Conservation (phyloP, 208 protist genomes). For the Leishmania amazonensis region DNA sequence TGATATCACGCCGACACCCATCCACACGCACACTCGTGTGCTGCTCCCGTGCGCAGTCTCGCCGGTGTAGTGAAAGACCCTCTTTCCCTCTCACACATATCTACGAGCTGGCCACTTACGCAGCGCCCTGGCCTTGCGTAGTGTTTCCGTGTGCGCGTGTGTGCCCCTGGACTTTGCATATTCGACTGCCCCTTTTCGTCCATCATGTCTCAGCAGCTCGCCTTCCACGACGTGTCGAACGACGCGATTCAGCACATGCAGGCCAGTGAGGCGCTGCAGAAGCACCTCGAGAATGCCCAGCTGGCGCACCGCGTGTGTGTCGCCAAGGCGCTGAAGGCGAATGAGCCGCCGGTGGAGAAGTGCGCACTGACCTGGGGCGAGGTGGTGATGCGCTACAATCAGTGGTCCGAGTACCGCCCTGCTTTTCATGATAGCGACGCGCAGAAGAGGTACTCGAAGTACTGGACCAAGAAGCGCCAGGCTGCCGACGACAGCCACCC, state of each 20-base stretch:
- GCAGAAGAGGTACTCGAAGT: constrained; percentile 79
- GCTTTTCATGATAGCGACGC: constrained; percentile 78
- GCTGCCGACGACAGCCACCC: constrained; percentile 55
- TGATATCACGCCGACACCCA: not conserved
- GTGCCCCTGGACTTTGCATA: not conserved
- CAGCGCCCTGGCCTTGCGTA: not conserved
- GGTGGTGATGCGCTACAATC: constrained; percentile 86
- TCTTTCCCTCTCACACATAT: not conserved
- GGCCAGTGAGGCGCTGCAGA: constrained; percentile 83
- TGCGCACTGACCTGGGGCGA: constrained; percentile 92
- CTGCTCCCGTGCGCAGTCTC: not conserved
- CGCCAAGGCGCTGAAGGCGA: constrained; percentile 78
- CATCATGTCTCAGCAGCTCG: constrained; percentile 56
- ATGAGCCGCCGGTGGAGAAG: constrained; percentile 74
- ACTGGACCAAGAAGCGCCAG: constrained; percentile 89
- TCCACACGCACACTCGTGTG: not conserved
- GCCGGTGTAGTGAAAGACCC: not conserved
- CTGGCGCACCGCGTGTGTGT: constrained; percentile 88
- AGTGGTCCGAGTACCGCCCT: constrained; percentile 86
- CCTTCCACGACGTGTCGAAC: constrained; percentile 81
- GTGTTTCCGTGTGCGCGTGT: not conserved
- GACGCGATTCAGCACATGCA: constrained; percentile 74
- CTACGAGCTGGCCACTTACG: not conserved
- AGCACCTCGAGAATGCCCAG: constrained; percentile 91
- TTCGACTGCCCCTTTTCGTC: not conserved